Conservation (phyloP, 768 basidiomycete genomes). For the Steccherinum ochraceum region DNA sequence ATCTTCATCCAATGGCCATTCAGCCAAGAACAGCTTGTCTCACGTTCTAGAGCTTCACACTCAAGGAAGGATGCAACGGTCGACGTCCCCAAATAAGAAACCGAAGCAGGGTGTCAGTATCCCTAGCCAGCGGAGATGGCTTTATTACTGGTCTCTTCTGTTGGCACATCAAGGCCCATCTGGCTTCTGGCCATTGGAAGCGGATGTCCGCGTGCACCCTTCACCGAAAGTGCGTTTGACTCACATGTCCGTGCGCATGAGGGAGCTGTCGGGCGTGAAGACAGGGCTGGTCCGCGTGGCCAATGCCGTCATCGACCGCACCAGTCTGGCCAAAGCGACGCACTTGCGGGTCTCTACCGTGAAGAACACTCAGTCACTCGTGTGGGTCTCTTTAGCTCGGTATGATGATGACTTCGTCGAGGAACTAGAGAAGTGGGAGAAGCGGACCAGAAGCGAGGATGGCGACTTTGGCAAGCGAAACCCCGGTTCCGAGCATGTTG, state of each 20-base stretch:
- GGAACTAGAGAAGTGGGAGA: constrained; percentile 57
- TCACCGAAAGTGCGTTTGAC: constrained; percentile 49
- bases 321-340: constrained; percentile 30
- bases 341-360: constrained; percentile 5
- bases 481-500: constrained; percentile 29
- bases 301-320: constrained; percentile 43
- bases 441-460: constrained; percentile 36
- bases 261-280: constrained; percentile 45
- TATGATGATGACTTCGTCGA: constrained; percentile 71
- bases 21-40: constrained; percentile 28
- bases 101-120: constrained; percentile 68
- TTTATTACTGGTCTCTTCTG: constrained; percentile 73
- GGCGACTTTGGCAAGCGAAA: constrained; percentile 31
- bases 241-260: constrained; percentile 54
- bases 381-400: constrained; percentile 75
- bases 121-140: constrained; percentile 73
- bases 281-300: constrained; percentile 50
- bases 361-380: constrained; percentile 30
- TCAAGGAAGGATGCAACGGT: constrained; percentile 56
- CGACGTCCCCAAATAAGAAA: constrained; percentile 19
- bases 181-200: constrained; percentile 35
- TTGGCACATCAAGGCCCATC: constrained; percentile 49
- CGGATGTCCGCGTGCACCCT: constrained; percentile 5
- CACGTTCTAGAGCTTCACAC: constrained; percentile 65
- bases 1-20: too few relatives aligned